Base-by-base conservation (phyloP, 1,284 basidiomycete genomes). In the Fistulinella cinereoalba region DNA sequence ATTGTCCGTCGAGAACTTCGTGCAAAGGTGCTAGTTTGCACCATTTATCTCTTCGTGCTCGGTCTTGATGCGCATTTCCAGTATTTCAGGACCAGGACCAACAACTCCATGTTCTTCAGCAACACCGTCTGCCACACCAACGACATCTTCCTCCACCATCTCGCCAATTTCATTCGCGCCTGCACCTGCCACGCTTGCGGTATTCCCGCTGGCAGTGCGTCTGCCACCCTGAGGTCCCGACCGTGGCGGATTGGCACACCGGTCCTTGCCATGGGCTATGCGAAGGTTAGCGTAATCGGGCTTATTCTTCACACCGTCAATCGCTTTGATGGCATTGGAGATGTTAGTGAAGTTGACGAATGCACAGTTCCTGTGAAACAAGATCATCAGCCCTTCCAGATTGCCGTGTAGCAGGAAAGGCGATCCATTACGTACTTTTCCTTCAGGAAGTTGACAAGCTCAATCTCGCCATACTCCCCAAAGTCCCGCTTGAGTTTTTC, bases 341-440 rank as follows among this genome's bases (percentile, higher is more conserved):
- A 97, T 85, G 69, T 93, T 92, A 40, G 84, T 86, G 61, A 92
- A 97, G 75, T 97, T 97, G 62, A 96, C 88, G 66, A 96, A 97
- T 27, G 90, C 92, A 60, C 92, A 95, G 69, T 93, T 91, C 77
- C 85, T 88, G 56, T 1, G 32, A 43, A 49, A 39, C 21, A 55
- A 44, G 40, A 37, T 46, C 9, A 25, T 49, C 25, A 39, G 16
- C 22, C 11, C 28, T 9, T 11, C 28, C 24, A 4, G 7, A n/a
- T 6, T 22, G 31, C 38, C 28, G 24, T 11, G 5, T 38, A 16
- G 6, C 23, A 33, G 31, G 21, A 21, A n/a, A n/a, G n/a, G n/a
- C n/a, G 31, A 38, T 34, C 15, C 23, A 19, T 3, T 2, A 77
- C 85, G 51, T 55, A 88, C 85, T 97, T 97, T 69, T 96, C 92